A percentile compares a stretch with the other conserved stretches of the same genome.
phyloP scores from a whole-genome alignment of 495 filamentous ascomycete genomes.

The Penicillium malachiteum region DNA sequence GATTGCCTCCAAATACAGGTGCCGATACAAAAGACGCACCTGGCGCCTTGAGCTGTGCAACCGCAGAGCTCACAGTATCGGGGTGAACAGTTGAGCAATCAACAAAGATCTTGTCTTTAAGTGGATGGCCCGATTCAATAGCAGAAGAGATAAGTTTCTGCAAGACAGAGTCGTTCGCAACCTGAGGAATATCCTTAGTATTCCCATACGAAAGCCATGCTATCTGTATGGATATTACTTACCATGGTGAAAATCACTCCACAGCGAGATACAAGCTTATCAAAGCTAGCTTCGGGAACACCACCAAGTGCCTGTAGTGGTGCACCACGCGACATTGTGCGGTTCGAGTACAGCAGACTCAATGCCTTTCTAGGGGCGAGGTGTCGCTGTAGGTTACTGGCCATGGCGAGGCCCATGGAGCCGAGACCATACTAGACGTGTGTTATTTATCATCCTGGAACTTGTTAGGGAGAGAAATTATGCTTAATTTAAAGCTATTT shows the following conservation, averaged over 20 bases:
- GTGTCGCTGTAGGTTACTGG: constrained; percentile 47
- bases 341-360: constrained; percentile 43
- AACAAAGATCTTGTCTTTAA: constrained; percentile 49
- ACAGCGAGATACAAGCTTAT: constrained; percentile 35
- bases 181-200: constrained; percentile 21
- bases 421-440: constrained; percentile 43
- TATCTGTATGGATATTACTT: not conserved
- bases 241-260: constrained; percentile 51
- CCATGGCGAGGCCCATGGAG: constrained; percentile 52
- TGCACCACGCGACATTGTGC: constrained; percentile 43
- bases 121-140: constrained; percentile 30
- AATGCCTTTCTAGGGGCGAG: constrained; percentile 36
- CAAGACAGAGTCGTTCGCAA: constrained; percentile 43
- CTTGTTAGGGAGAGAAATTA: too few relatives aligned
- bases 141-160: constrained; percentile 35
- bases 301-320: constrained; percentile 36
- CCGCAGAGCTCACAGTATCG: constrained; percentile 34
- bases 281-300: constrained; percentile 33
- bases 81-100: constrained; percentile 51
- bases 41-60: constrained; percentile 33
- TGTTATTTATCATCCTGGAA: constrained; percentile 7
- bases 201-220: not conserved
- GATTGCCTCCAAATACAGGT: constrained; percentile 47
- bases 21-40: constrained; percentile 41
- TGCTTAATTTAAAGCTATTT: constrained; percentile 1